A percentile compares a stretch with the other conserved stretches of the same genome.
These are phyloP conservation scores for Phytophthora chlamydospora DNA, from an alignment of 352 stramenopile genomes.

Conservation along the genomic window DNA sequence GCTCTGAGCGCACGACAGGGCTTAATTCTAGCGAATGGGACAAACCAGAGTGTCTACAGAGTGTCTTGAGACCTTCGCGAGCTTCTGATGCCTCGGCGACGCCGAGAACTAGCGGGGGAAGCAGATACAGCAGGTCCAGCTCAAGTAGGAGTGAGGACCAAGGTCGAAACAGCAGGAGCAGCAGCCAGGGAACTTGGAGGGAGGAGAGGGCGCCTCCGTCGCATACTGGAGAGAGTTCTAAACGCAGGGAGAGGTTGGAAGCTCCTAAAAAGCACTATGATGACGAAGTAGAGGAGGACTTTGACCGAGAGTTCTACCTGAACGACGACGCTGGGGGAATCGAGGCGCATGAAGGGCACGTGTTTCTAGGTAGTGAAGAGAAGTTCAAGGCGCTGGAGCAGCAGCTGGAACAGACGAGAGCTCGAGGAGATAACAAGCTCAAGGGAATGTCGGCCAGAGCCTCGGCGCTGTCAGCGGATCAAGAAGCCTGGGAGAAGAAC, in stretches of 20 bases:
- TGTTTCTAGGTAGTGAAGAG: slow-evolving; percentile 91
- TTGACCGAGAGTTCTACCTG: slow-evolving; percentile 97
- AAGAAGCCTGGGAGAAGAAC: slow-evolving; percentile 99
- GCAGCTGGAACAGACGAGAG: slow-evolving; percentile 82
- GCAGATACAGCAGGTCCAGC: slow-evolving; percentile 27
- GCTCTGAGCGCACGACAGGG: slow-evolving; percentile 36
- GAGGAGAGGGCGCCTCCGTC: neutral
- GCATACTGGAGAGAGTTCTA: neutral
- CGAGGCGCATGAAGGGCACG: slow-evolving; percentile 66
- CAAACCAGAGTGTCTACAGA: slow-evolving; percentile 69
- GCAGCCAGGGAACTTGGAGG: slow-evolving; percentile 10
- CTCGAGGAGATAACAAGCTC: slow-evolving; percentile 88
- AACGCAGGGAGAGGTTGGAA: slow-evolving; percentile 25
- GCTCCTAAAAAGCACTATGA: slow-evolving; percentile 82
- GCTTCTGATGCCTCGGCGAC: slow-evolving; percentile 20
- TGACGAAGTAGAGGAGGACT: slow-evolving; percentile 89
- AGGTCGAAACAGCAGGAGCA: slow-evolving; percentile 2
- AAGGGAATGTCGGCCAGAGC: slow-evolving; percentile 90
- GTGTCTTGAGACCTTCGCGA: slow-evolving; percentile 30
- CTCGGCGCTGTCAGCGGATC: slow-evolving; percentile 95
- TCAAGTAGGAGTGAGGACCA: slow-evolving; percentile 13
- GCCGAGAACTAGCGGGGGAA: slow-evolving; percentile 56
- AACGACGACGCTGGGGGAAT: slow-evolving; percentile 84
- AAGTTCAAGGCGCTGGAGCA: slow-evolving; percentile 93
- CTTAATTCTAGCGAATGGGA: slow-evolving; percentile 82